These are phyloP conservation scores for Boletellus dicymbophilus DNA, from an alignment of 1,284 basidiomycete species.

Conservation along the genomic window DNA sequence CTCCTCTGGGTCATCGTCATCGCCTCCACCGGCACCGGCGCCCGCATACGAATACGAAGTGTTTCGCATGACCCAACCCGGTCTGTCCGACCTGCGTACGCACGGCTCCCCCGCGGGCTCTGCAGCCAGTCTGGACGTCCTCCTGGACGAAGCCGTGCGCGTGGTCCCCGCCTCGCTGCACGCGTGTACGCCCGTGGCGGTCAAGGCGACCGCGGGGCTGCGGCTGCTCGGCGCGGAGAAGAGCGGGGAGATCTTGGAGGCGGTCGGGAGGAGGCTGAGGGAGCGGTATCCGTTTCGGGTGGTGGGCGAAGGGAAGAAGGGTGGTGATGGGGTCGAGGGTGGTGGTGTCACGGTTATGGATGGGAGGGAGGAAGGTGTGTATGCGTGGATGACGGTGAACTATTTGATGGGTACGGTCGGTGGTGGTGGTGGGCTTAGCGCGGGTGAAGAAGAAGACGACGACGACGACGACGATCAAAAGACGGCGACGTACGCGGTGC, in stretches of 20 bases:
- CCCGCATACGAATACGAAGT: constrained; percentile 92
- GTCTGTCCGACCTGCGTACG: constrained; percentile 58
- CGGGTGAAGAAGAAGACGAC: too few species aligned
- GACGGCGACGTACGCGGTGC: constrained; percentile 83
- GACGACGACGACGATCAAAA: too few species aligned
- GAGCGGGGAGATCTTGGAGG: constrained; percentile 76
- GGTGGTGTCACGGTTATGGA: constrained; percentile 94
- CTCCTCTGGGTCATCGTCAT: too few species aligned
- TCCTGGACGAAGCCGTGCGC: constrained; percentile 80
- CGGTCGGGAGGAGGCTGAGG: constrained; percentile 70
- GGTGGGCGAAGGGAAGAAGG: constrained; percentile 59
- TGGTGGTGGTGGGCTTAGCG: constrained; percentile 38
- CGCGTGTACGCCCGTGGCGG: constrained; percentile 85
- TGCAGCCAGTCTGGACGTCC: constrained; percentile 77
- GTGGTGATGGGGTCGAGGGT: too few species aligned
- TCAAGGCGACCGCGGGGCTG: constrained; percentile 96
- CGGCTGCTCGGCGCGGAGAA: constrained; percentile 71
- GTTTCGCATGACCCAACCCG: constrained; percentile 84
- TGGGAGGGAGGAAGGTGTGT: constrained; percentile 95
- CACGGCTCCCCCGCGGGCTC: constrained; percentile 55
- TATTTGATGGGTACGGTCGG: constrained; percentile 83
- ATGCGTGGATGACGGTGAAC: constrained; percentile 98
- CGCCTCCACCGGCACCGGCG: too few species aligned
- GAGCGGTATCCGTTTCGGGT: constrained; percentile 71
- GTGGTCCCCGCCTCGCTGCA: constrained; percentile 74